Evolutionary conservation across 768 basidiomycete species (phyloP), one percentile per base, ranked within the genome.

Genomic region (Trametes cingulata): DNA sequence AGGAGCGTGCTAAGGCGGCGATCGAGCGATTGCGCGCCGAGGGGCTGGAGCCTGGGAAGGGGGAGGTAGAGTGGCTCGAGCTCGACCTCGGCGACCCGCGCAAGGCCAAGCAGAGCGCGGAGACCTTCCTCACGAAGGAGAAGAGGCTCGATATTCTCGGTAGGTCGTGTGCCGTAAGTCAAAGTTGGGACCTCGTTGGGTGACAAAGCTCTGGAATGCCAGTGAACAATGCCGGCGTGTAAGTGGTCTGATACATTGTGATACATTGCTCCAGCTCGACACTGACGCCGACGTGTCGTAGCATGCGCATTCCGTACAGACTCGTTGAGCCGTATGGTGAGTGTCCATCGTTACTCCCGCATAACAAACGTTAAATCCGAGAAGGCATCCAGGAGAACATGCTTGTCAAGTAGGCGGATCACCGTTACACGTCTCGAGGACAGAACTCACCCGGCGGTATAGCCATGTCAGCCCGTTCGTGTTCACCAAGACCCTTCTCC

Each of bases 151-250:
- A 82, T 64, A 73, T 81, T 3, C 56, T 82, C 2, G 71, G 79
- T 78, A 45, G 24, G 76, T 64, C 6, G 2, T 51, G 9, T 17
- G 6, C 14, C 13, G 17, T n/a, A 33, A 22, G 20, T 53, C 12
- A 19, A 14, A 35, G 43, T 24, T 24, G 25, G 24, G 14, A 47
- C n/a, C 39, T 9, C 37, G 71, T 27, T 50, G n/a, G n/a, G n/a
- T 20, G 39, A 47, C 9, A 13, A 20, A 36, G 29, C 7, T 40
- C 57, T 46, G 24, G 33, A 9, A 19, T 19, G 10, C 20, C 37
- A 70, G 85, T 85, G 24, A 84, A 85, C 61, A 87, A 87, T 58
- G 85, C 82, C 25, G 81, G 71, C 17, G 56, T 76, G 85, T 85
- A 58, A 65, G 78, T 40, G 17, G 52, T 3, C 17, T 22, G 19